Conservation (phyloP, 345 rosid genomes). For the Dipteronia dyeriana region DNA sequence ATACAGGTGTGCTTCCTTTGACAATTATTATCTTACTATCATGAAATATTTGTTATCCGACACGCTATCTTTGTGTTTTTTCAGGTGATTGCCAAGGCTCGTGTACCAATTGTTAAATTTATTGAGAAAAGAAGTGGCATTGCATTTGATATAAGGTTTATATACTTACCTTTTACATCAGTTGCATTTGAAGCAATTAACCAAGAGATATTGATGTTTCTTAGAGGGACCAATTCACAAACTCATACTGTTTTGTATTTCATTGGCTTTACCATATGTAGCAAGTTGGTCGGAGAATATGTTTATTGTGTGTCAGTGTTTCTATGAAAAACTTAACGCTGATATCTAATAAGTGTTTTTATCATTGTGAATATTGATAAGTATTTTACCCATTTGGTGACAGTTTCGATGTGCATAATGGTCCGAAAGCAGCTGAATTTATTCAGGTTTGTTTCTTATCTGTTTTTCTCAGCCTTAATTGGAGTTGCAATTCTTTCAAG, state of each 20-base stretch:
- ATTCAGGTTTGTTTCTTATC: constrained; percentile 64
- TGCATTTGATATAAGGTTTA: constrained; percentile 82
- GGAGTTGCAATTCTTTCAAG: background rate
- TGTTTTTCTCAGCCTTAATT: background rate
- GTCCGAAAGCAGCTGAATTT: constrained; percentile 94
- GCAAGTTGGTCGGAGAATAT: background rate
- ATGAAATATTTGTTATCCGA: background rate
- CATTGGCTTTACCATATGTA: background rate
- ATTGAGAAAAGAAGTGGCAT: constrained; percentile 81
- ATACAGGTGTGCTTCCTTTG: constrained; percentile 53
- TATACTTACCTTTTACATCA: constrained; percentile 10
- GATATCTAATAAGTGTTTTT: background rate
- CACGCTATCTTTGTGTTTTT: constrained; percentile 17
- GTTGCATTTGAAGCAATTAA: background rate
- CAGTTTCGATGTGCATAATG: constrained; percentile 91
- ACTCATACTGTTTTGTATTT: too few relatives aligned
- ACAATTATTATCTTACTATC: background rate
- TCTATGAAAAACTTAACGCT: background rate
- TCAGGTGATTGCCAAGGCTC: constrained; percentile 92
- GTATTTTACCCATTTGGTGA: constrained; percentile 16
- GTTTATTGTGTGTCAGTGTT: background rate
- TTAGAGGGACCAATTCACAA: background rate
- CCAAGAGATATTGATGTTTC: background rate
- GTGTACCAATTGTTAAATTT: constrained; percentile 93
- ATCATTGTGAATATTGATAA: background rate